Conservation (phyloP, 129 eudicot genomes). For the Escallonia rubra region DNA sequence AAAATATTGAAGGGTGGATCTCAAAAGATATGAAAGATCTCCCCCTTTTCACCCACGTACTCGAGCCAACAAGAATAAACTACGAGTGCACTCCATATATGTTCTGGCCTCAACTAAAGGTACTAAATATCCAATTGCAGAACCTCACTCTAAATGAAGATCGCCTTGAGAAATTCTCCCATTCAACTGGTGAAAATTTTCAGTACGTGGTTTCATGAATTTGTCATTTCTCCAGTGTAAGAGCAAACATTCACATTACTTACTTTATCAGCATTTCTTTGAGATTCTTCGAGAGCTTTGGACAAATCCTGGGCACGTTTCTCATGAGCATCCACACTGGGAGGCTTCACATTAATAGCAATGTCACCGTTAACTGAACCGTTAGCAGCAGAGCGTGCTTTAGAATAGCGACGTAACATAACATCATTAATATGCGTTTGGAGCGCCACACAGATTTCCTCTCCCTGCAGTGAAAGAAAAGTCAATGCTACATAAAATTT, state of each 20-base stretch:
- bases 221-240: too few relatives aligned
- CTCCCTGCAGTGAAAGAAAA: constrained; percentile 57
- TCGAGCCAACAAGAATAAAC: too few relatives aligned
- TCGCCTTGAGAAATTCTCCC: too few relatives aligned
- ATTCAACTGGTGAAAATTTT: too few relatives aligned
- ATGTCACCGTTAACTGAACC: constrained; percentile 56
- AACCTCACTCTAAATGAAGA: too few relatives aligned
- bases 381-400: constrained; percentile 64
- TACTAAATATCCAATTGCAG: too few relatives aligned
- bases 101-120: too few relatives aligned
- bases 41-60: too few relatives aligned
- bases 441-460: constrained; percentile 98
- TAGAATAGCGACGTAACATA: constrained; percentile 95
- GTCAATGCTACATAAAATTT: not conserved
- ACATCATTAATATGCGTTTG: constrained; percentile 99
- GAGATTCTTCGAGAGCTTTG: constrained; percentile 87
- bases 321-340: constrained; percentile 54
- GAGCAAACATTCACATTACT: constrained; percentile 13
- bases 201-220: too few relatives aligned
- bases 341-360: constrained; percentile 42
- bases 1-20: too few relatives aligned
- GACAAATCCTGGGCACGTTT: constrained; percentile 72
- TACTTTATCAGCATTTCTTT: constrained; percentile 57
- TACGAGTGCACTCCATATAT: not conserved
- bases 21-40: too few relatives aligned